Evolutionary conservation across 495 filamentous ascomycete species (phyloP), one percentile per base, ranked within the genome.

Genomic region (Talaromyces proteolyticus): DNA sequence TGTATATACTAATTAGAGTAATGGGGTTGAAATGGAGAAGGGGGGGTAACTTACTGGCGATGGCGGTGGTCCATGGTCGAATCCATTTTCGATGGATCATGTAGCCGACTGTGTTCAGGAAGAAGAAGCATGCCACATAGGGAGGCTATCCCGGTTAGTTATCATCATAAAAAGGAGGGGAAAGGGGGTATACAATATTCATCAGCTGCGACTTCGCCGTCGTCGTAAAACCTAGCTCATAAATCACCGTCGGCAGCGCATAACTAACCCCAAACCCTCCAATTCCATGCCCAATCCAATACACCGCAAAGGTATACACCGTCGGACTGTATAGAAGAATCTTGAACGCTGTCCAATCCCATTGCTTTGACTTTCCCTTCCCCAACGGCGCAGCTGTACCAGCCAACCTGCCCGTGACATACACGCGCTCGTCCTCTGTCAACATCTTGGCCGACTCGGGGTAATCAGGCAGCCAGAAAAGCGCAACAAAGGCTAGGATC

Each of bases 241-340:
- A 72, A 20, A 74, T 68, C 4, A 72, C 70, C 7, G 70, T 72
- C 2, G 70, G 70, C 43, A 74, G 53, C 1, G 62, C 68, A 47
- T 65, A 70, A 2, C 58, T 57, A 8, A 74, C 48, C 1, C 68
- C 68, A 47, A 69, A 74, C n/a, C 70, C 67, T 21, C 68, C 68
- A 53, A 70, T 69, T 0, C 67, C 67, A 46, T 72, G 67, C n/a
- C 59, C 59, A 43, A 69, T 66, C 69, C 66, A 68, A 39, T 66
- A 64, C 0, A 64, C 17, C 0, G 57, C 46, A 50, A 73, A 73
- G 3, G 66, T 67, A 38, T 65, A 67, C n/a, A 65, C 39, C 1
- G 69, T 71, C 2, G 66, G 65, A 49, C 61, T 63, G 0, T 21
- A 52, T 2, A 70, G 45, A 0, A 73, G 54, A 20, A 17, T 42